phyloP scores from a whole-genome alignment of 2,329 filamentous ascomycete genomes.

The Claviceps pazoutovae region DNA sequence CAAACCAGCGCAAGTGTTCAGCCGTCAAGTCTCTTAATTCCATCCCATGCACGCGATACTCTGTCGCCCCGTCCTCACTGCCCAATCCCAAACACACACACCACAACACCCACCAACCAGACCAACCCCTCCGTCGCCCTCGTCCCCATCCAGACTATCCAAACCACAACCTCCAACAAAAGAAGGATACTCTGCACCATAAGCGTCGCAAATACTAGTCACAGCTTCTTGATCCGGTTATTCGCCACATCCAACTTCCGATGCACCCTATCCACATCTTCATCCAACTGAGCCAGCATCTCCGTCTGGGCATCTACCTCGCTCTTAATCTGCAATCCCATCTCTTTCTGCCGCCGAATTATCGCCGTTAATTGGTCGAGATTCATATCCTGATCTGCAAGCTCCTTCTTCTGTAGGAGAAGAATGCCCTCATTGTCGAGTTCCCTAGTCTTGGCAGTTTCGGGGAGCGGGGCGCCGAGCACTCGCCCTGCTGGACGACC shows the following conservation, averaged over 20 bases:
- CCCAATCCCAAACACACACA: slow-evolving; percentile 13
- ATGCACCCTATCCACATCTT: slow-evolving; percentile 50
- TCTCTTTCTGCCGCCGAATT: slow-evolving; percentile 59
- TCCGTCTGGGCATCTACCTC: slow-evolving; percentile 60
- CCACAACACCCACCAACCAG: slow-evolving; percentile 16
- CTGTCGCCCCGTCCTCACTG: neutral
- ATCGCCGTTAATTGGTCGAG: slow-evolving; percentile 55
- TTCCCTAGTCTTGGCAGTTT: slow-evolving; percentile 65
- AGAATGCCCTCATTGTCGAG: slow-evolving; percentile 63
- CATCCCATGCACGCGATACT: too few relatives aligned
- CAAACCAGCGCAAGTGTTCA: too few relatives aligned
- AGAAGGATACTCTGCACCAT: slow-evolving; percentile 16
- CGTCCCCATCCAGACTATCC: slow-evolving; percentile 17
- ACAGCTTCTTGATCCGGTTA: slow-evolving; percentile 54
- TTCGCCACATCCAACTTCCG: slow-evolving; percentile 64
- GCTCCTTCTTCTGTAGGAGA: slow-evolving; percentile 59
- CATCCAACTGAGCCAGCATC: slow-evolving; percentile 52
- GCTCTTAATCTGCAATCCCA: slow-evolving; percentile 61
- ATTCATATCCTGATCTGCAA: slow-evolving; percentile 61
- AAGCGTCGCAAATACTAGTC: slow-evolving; percentile 19
- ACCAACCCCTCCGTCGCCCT: slow-evolving; percentile 12
- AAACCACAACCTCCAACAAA: slow-evolving; percentile 16
- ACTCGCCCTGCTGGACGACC: slow-evolving; percentile 43
- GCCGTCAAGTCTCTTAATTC: too few relatives aligned
- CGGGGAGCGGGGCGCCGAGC: slow-evolving; percentile 55